Evolutionary conservation across 1,139 yeast genomes (phyloP).

Genomic region (Taphrina populina): DNA sequence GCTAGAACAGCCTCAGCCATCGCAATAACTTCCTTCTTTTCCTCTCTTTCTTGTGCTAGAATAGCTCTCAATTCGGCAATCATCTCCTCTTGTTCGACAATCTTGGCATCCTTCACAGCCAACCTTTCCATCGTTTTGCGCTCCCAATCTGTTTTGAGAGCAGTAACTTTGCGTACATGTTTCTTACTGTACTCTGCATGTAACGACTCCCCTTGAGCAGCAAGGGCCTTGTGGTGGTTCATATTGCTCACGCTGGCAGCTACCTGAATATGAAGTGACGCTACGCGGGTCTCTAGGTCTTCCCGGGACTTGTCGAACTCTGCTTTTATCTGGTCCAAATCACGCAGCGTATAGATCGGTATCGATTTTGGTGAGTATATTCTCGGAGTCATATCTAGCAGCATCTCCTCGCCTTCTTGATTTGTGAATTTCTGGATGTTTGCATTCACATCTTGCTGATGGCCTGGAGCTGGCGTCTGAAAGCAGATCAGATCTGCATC

Average conservation of each 20-base stretch:
- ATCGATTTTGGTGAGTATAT: slow-evolving; percentile 29
- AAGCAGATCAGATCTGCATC: slow-evolving; percentile 25
- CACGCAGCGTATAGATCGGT: slow-evolving; percentile 25
- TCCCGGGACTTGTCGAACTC: slow-evolving; percentile 14
- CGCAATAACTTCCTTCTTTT: slow-evolving; percentile 32
- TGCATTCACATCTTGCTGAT: slow-evolving; percentile 4
- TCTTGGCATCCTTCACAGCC: slow-evolving; percentile 17
- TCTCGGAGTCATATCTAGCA: slow-evolving; percentile 30
- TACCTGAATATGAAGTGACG: slow-evolving; percentile 10
- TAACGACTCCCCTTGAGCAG: slow-evolving; percentile 29
- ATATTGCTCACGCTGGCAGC: slow-evolving; percentile 23
- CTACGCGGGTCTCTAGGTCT: slow-evolving; percentile 14
- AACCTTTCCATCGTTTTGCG: slow-evolving; percentile 22
- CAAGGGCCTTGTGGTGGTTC: slow-evolving; percentile 26
- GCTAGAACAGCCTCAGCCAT: slow-evolving; percentile 31
- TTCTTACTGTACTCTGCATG: slow-evolving; percentile 34
- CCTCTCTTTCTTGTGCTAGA: slow-evolving; percentile 24
- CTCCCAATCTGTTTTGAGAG: slow-evolving; percentile 33
- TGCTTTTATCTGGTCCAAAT: slow-evolving; percentile 24
- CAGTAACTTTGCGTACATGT: slow-evolving; percentile 34
- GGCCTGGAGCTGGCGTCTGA: slow-evolving; percentile 25
- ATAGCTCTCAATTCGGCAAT: slow-evolving; percentile 3
- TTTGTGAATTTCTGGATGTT: slow-evolving; percentile 14
- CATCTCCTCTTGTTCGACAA: slow-evolving; percentile 14
- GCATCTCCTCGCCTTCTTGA: slow-evolving; percentile 27